Evolutionary conservation across 768 basidiomycete genomes (phyloP).

Genomic region (Chalciporus chontae): DNA sequence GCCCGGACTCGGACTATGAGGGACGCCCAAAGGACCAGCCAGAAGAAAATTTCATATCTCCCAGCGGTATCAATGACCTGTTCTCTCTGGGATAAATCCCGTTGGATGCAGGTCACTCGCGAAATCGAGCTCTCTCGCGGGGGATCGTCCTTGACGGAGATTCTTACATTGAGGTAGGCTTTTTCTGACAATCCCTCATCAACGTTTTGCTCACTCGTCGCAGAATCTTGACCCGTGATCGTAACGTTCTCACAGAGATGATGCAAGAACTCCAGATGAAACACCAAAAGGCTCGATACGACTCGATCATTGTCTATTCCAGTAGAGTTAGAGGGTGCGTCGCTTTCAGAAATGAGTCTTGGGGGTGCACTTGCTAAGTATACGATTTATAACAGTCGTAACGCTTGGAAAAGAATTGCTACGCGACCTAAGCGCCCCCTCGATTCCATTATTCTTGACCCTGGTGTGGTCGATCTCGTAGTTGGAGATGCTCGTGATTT

Average conservation of each 20-base stretch:
- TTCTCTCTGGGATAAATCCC: slow-evolving; percentile 32
- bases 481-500: slow-evolving; percentile 72
- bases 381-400: slow-evolving; percentile 22
- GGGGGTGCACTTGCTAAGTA: not conserved
- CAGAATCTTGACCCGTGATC: slow-evolving; percentile 45
- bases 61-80: slow-evolving; percentile 33
- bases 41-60: slow-evolving; percentile 34
- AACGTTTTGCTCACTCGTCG: not conserved
- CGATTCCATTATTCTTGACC: slow-evolving; percentile 66
- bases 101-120: slow-evolving; percentile 29
- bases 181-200: not conserved
- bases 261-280: slow-evolving; percentile 50
- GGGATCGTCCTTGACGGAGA: slow-evolving; percentile 21
- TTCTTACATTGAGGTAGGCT: slow-evolving; percentile 23
- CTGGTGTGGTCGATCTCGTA: slow-evolving; percentile 61
- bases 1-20: slow-evolving; percentile 20
- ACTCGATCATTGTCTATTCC: slow-evolving; percentile 51
- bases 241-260: slow-evolving; percentile 46
- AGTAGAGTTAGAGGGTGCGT: slow-evolving; percentile 40
- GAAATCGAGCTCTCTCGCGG: slow-evolving; percentile 15
- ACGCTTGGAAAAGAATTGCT: slow-evolving; percentile 53
- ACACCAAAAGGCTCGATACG: slow-evolving; percentile 49
- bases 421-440: slow-evolving; percentile 63
- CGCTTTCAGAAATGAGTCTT: not conserved
- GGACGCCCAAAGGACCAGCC: slow-evolving; percentile 20